These are phyloP conservation scores for Hortiboletus flavorubellus DNA, from an alignment of 768 basidiomycete genomes.

Conservation along the genomic window DNA sequence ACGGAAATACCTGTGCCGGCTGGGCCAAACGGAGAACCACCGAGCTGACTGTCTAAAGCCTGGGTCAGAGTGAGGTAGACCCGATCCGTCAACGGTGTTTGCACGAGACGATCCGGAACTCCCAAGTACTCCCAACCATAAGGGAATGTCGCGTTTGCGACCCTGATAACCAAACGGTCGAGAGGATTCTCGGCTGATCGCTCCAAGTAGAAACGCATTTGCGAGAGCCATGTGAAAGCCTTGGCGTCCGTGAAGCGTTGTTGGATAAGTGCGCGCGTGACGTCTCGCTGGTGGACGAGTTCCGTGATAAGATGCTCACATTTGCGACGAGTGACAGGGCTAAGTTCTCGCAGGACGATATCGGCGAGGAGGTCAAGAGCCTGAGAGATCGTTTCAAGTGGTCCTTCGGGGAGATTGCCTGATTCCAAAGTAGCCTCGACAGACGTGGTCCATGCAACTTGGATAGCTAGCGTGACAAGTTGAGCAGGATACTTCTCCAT, in stretches of 20 bases:
- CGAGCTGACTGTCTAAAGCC: constrained; percentile 90
- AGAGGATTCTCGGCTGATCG: constrained; percentile 66
- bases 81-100: constrained; percentile 95
- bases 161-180: constrained; percentile 74
- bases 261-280: constrained; percentile 74
- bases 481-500: constrained; percentile 95
- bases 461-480: constrained; percentile 91
- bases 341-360: constrained; percentile 88
- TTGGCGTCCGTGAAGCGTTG: constrained; percentile 60
- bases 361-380: constrained; percentile 95
- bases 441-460: constrained; percentile 89
- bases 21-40: constrained; percentile 97
- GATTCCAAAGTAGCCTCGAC: constrained; percentile 70
- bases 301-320: constrained; percentile 99
- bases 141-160: constrained; percentile 89
- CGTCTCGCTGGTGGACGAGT: constrained; percentile 96
- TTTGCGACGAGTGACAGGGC: constrained; percentile 90
- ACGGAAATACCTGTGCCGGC: constrained; percentile 80
- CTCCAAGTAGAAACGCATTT: constrained; percentile 98
- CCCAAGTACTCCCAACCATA: constrained; percentile 99
- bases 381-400: constrained; percentile 73
- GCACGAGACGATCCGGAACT: constrained; percentile 93
- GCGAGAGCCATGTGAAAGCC: constrained; percentile 90
- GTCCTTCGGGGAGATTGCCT: constrained; percentile 51
- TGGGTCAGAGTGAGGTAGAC: constrained; percentile 97